phyloP scores from a whole-genome alignment of 108 stramenopile genomes.

The Stephanodiscus minutulus region DNA sequence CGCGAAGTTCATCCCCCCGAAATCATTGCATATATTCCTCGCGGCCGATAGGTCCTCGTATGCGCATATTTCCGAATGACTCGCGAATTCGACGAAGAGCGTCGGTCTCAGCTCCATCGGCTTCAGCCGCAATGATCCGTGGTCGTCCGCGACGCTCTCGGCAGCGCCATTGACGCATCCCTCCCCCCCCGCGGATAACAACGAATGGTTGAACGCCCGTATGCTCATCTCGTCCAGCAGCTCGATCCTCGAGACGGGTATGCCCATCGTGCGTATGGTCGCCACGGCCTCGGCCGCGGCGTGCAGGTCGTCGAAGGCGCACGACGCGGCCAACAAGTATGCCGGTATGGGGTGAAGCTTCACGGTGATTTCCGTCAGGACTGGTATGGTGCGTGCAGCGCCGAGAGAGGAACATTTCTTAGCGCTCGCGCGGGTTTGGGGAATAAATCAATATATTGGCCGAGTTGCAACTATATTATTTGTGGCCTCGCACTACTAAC shows the following conservation, averaged over 20 bases:
- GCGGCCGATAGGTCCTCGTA: conserved; percentile 56
- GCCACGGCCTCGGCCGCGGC: conserved; percentile 80
- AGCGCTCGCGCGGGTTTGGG: conserved; percentile 65
- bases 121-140: conserved; percentile 18
- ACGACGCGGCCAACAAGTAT: conserved; percentile 70
- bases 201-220: conserved; percentile 64
- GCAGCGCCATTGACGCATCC: conserved; percentile 21
- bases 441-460: neutral
- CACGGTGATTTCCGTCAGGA: conserved; percentile 89
- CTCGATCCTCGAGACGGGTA: conserved; percentile 77
- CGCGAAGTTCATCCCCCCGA: conserved; percentile 58
- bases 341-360: conserved; percentile 84
- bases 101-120: conserved; percentile 62
- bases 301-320: conserved; percentile 69
- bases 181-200: too few relatives aligned
- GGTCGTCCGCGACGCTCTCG: neutral
- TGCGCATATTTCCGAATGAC: conserved; percentile 48
- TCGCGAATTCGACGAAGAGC: conserved; percentile 87
- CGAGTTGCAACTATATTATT: conserved; percentile 42
- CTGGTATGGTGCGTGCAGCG: too few relatives aligned
- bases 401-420: conserved; percentile 22
- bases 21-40: conserved; percentile 59
- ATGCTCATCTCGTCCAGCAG: conserved; percentile 79
- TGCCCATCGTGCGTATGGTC: conserved; percentile 60
- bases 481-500: conserved; percentile 19